phyloP scores from a whole-genome alignment of 352 stramenopile species.

The Phytophthora europaea region DNA sequence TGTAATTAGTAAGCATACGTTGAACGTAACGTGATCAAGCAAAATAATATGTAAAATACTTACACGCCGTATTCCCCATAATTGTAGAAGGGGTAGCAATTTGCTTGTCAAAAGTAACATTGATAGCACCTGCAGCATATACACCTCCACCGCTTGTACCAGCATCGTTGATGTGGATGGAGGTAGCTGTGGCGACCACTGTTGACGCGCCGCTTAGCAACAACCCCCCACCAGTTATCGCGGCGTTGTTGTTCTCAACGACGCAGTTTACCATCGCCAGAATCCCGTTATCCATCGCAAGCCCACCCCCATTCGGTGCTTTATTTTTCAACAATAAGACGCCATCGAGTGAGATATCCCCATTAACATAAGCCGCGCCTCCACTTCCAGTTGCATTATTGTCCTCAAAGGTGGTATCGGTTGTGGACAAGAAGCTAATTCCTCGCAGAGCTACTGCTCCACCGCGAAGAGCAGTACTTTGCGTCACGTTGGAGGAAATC shows the following conservation, averaged over 20 bases:
- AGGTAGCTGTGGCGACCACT: conserved; percentile 9
- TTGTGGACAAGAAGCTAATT: conserved; percentile 17
- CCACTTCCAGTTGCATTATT: conserved; percentile 38
- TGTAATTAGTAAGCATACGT: background rate
- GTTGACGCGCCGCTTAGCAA: conserved; percentile 14
- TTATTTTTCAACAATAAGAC: conserved; percentile 17
- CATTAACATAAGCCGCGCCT: conserved; percentile 25
- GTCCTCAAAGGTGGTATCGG: conserved; percentile 1
- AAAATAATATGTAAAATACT: conserved; percentile 6
- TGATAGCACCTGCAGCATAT: conserved; percentile 21
- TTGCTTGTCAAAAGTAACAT: conserved; percentile 19
- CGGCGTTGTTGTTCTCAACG: conserved; percentile 24
- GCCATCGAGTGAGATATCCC: conserved; percentile 19
- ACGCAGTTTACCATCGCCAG: conserved; percentile 23
- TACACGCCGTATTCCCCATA: conserved; percentile 22
- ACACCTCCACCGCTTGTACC: conserved; percentile 26
- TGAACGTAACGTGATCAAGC: background rate
- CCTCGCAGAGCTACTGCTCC: conserved; percentile 37
- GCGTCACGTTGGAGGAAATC: conserved; percentile 33
- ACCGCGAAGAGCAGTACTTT: conserved; percentile 31
- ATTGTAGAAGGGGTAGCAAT: conserved; percentile 14
- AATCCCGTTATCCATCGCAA: conserved; percentile 29
- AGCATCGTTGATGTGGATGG: conserved; percentile 21
- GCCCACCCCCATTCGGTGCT: conserved; percentile 28
- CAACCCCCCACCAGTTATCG: conserved; percentile 25